Percentiles rank a stretch among this genome's conserved stretches.
phyloP scores from a whole-genome alignment of 257 asterid genomes.

The Solanum pimpinellifolium region DNA sequence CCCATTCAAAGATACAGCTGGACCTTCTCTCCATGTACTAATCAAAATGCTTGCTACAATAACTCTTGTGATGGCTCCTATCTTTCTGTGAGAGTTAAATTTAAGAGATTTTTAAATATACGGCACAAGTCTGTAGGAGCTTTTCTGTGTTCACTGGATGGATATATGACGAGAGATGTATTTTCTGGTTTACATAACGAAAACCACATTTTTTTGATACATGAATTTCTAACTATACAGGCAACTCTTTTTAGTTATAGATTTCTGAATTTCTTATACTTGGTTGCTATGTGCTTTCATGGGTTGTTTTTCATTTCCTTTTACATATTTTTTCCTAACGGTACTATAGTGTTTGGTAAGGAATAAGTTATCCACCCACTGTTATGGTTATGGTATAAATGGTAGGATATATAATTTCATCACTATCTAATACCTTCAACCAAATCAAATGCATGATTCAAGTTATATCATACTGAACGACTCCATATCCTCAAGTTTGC shows the following conservation, averaged over 20 bases:
- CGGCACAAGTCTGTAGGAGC: neutral
- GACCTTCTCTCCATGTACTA: constrained; percentile 94
- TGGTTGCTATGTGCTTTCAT: neutral
- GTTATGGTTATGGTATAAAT: no score
- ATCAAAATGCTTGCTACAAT: constrained; percentile 97
- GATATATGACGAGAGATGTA: neutral
- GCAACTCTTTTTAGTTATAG: neutral
- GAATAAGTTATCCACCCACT: no score
- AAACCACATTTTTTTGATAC: neutral
- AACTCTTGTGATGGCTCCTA: constrained; percentile 97
- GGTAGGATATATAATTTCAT: no score
- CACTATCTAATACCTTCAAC: no score
- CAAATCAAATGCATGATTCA: no score
- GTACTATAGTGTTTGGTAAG: neutral
- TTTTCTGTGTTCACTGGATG: neutral
- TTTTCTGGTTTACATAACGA: neutral
- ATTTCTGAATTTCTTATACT: neutral
- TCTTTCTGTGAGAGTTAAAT: constrained; percentile 49
- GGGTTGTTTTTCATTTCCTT: neutral
- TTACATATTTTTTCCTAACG: neutral
- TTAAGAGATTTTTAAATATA: neutral
- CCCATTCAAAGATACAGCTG: constrained; percentile 98
- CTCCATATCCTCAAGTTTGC: no score
- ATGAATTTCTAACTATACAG: neutral
- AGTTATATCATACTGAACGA: no score